Evolutionary conservation across 2,329 filamentous ascomycete species (phyloP).

Genomic region (Neofusicoccum ribis): DNA sequence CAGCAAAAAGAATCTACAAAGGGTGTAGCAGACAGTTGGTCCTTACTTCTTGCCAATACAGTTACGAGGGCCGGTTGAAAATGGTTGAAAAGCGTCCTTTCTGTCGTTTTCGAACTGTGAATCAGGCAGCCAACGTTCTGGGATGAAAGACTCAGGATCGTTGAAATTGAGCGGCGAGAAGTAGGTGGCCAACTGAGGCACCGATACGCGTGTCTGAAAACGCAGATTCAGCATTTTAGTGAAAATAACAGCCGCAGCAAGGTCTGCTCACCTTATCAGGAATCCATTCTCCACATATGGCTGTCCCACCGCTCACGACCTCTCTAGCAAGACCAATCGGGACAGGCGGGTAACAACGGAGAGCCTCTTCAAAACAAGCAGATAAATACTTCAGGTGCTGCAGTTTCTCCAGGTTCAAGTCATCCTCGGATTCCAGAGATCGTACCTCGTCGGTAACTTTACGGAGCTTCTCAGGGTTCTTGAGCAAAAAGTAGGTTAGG

Average conservation of each 20-base stretch:
- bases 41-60: conserved; percentile 41
- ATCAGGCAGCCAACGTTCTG: conserved; percentile 43
- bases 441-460: conserved; percentile 33
- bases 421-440: conserved; percentile 24
- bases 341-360: conserved; percentile 46
- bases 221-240: no score
- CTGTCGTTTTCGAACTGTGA: conserved; percentile 30
- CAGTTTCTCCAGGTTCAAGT: conserved; percentile 37
- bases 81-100: conserved; percentile 43
- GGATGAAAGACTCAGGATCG: conserved; percentile 37
- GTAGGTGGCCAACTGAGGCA: conserved; percentile 16
- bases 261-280: conserved; percentile 26
- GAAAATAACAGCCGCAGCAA: no score
- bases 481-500: conserved; percentile 37
- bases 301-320: conserved; percentile 37
- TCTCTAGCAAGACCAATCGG: conserved; percentile 35
- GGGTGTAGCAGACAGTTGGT: neutral
- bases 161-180: conserved; percentile 34
- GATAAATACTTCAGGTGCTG: conserved; percentile 39
- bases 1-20: neutral
- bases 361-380: conserved; percentile 43
- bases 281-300: conserved; percentile 39
- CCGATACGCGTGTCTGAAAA: conserved; percentile 23
- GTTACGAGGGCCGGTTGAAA: conserved; percentile 45
- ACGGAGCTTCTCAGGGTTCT: conserved; percentile 27